Conservation (phyloP, 257 asterid species). For the Fraxinus excelsior region DNA sequence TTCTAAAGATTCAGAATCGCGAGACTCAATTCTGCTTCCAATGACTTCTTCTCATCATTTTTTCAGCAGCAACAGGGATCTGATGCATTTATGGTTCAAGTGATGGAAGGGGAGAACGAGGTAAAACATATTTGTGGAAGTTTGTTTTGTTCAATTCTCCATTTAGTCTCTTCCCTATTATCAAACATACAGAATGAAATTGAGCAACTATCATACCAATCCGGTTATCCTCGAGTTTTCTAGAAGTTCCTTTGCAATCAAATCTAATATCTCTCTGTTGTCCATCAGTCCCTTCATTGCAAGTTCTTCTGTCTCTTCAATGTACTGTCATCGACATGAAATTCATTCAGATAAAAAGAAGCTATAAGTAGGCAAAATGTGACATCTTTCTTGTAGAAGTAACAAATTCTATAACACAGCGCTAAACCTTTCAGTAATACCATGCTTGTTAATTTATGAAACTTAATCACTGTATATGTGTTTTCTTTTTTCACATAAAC, state of each 20-base stretch:
- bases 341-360: conserved; percentile 14
- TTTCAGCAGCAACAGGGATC: not conserved
- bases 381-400: conserved; percentile 6
- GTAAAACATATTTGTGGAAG: not conserved
- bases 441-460: conserved; percentile 4
- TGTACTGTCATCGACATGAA: conserved; percentile 59
- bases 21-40: not conserved
- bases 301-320: conserved; percentile 90
- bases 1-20: not conserved
- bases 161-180: not conserved
- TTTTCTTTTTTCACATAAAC: conserved; percentile 3
- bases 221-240: conserved; percentile 86
- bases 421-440: not conserved
- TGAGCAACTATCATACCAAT: conserved; percentile 50
- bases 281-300: conserved; percentile 87
- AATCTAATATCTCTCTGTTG: conserved; percentile 76
- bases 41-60: not conserved
- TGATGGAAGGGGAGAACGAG: not conserved
- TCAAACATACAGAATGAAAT: not conserved
- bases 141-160: conserved; percentile 9
- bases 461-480: not conserved
- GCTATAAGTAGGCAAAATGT: conserved; percentile 9
- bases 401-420: not conserved
- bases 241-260: conserved; percentile 65
- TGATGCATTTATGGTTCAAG: not conserved